A percentile compares a stretch with the other conserved stretches of the same genome.
These are phyloP conservation scores for Pulveroboletus sp. DNA, from an alignment of 768 basidiomycete species.

Conservation along the genomic window DNA sequence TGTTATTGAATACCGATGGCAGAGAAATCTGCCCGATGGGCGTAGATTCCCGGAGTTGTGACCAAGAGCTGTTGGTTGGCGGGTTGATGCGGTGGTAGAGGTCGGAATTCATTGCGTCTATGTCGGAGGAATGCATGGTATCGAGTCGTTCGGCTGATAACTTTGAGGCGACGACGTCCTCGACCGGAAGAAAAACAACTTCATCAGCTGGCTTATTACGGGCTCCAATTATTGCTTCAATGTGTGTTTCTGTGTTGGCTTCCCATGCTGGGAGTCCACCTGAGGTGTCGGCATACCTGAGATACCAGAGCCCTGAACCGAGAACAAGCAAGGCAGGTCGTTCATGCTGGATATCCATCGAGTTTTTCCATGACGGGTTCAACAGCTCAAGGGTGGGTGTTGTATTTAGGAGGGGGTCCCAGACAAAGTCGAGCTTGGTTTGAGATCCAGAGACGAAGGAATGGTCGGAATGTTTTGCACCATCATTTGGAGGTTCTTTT, in stretches of 20 bases:
- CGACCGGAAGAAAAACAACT: conserved; percentile 75
- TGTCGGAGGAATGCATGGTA: conserved; percentile 72
- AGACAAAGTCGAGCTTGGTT: conserved; percentile 56
- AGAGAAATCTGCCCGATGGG: conserved; percentile 45
- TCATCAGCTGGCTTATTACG: conserved; percentile 55
- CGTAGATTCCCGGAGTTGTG: conserved; percentile 22
- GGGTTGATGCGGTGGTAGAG: conserved; percentile 63
- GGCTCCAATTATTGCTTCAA: conserved; percentile 43
- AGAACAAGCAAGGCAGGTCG: conserved; percentile 70
- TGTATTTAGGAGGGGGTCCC: conserved; percentile 87
- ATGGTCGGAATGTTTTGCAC: conserved; percentile 68
- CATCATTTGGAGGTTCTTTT: conserved; percentile 47
- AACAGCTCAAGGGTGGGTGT: conserved; percentile 51
- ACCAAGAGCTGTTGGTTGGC: conserved; percentile 27
- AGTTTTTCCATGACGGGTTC: conserved; percentile 7
- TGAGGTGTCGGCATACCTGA: conserved; percentile 66
- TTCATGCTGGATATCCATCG: conserved; percentile 7
- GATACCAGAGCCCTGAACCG: conserved; percentile 87
- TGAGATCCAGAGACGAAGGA: conserved; percentile 43
- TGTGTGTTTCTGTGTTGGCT: conserved; percentile 61
- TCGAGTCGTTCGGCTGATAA: conserved; percentile 58
- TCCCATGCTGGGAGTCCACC: conserved; percentile 82
- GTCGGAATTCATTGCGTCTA: conserved; percentile 90
- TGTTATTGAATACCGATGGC: conserved; percentile 75
- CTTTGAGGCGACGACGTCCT: conserved; percentile 63